A percentile compares a stretch with the other conserved stretches of the same genome.
Conservation (phyloP, 2,329 filamentous ascomycete genomes). For the Xylariaceae sp. region DNA sequence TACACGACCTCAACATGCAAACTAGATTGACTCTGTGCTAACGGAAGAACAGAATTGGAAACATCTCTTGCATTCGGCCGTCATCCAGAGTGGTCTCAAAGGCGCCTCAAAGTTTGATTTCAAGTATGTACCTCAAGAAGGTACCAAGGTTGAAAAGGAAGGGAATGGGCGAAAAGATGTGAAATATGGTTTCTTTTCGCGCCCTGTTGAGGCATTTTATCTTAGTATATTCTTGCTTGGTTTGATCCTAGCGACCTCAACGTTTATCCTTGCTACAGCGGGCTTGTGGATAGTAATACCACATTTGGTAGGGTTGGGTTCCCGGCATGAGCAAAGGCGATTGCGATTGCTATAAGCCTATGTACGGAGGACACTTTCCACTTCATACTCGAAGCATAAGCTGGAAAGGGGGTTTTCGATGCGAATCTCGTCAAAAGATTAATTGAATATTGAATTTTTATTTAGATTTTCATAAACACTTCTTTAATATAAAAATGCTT, state of each 20-base stretch:
- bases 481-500: too few species aligned
- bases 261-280: background rate
- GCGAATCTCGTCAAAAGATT: too few species aligned
- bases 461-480: too few species aligned
- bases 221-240: conserved; percentile 33
- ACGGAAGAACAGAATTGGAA: conserved; percentile 20
- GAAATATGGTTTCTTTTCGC: conserved; percentile 20
- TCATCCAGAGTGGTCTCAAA: conserved; percentile 40
- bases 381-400: too few species aligned
- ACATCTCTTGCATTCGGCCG: conserved; percentile 33
- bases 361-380: too few species aligned
- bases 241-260: background rate
- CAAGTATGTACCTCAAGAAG: conserved; percentile 40
- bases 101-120: conserved; percentile 42
- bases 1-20: conserved; percentile 17
- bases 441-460: too few species aligned
- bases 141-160: conserved; percentile 32
- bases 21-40: background rate
- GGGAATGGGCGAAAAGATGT: conserved; percentile 24
- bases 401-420: too few species aligned
- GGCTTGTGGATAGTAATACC: background rate
- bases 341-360: too few species aligned
- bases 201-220: conserved; percentile 38
- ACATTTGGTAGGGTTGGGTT: background rate
- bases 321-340: too few species aligned